Evolutionary conservation across 768 basidiomycete species (phyloP), one percentile per base, ranked within the genome.

Genomic region (Serendipita vermifera): DNA sequence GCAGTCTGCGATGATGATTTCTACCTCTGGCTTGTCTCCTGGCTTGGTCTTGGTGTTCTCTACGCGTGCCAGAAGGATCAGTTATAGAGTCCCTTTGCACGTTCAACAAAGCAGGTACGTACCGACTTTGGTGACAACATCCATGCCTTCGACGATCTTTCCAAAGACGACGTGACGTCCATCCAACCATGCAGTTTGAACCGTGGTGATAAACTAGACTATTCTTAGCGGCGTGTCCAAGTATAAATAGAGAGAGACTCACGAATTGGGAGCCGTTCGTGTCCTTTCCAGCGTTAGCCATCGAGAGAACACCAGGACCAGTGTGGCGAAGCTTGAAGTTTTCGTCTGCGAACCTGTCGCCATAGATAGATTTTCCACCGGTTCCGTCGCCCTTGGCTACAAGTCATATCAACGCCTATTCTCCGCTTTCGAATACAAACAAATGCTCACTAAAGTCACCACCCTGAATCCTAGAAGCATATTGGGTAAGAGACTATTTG

Each of bases 261-360:
- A 90, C 85, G 64, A 89, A 91, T 79, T 90, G 89, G 60, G 87
- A 91, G 53, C 87, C 93, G 64, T 97, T 97, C 32, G 93, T 96
- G 68, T 93, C 86, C 69, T 82, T 84, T 65, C 83, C 84, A 3
- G 82, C 77, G 46, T 51, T 51, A 9, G 46, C 46, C 46, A 86
- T 86, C 2, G 90, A 92, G 58, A 94, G 78, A 57, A 78, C 75
- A 60, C 93, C 93, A 51, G 87, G 80, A 33, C 80, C 82, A 63
- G 87, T 86, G 76, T 99, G 94, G 68, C 81, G 83, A 69, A 98
- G 86, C 78, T 97, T 96, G 78, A 92, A 92, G 77, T 97, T 98
- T 75, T 98, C 96, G 62, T 98, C 94, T 55, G 83, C 76, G 70
- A 99, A 99, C 65, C 75, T 77, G 62, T 83, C 81, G 43, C 85